These are phyloP conservation scores for Fragaria ananassa DNA, from an alignment of 306 rosid genomes.

Conservation along the genomic window DNA sequence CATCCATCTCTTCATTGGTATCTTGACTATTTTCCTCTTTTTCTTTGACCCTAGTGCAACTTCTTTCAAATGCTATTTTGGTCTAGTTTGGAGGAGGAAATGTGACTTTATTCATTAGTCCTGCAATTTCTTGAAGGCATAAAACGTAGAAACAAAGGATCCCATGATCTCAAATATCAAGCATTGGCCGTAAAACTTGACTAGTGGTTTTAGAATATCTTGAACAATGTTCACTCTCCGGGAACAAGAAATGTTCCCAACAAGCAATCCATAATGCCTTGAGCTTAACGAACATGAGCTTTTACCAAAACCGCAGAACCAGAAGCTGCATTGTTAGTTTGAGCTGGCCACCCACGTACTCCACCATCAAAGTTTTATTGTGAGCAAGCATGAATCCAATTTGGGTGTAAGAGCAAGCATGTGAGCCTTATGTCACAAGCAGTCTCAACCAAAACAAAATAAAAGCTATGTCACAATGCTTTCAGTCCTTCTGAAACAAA, in stretches of 20 bases:
- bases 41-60: neutral
- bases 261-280: neutral
- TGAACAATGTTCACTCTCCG: neutral
- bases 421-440: constrained; percentile 9
- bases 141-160: neutral
- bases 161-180: neutral
- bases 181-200: neutral
- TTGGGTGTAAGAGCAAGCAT: neutral
- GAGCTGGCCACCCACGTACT: neutral
- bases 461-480: neutral
- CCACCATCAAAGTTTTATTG: neutral
- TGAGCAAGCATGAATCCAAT: neutral
- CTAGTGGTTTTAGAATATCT: neutral
- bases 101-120: neutral
- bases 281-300: neutral
- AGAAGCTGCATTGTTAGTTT: neutral
- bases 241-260: neutral
- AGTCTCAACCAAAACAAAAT: neutral
- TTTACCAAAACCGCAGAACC: neutral
- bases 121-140: neutral
- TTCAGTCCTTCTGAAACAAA: neutral
- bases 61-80: neutral
- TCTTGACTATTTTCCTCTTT: neutral
- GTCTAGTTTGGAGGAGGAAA: neutral
- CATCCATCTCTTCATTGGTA: constrained; percentile 5